Evolutionary conservation across 805 yeast species (phyloP).

Genomic region (Kodamaea neixiangensis): DNA sequence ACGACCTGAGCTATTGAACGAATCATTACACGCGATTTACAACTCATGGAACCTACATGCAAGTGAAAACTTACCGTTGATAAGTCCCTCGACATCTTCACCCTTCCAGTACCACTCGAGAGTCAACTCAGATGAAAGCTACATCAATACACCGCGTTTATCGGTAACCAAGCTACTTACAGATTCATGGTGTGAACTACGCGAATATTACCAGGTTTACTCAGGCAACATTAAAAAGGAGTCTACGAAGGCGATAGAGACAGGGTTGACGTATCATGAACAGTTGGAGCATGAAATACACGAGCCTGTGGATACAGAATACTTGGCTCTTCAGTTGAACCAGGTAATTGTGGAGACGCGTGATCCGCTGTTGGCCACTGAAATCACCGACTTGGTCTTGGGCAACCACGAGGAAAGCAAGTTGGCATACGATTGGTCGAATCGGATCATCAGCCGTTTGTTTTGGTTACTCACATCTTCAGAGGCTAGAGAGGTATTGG

Average conservation of each 20-base stretch:
- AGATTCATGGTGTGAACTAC: slow-evolving; percentile 68
- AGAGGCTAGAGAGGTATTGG: slow-evolving; percentile 61
- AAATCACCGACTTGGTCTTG: background rate
- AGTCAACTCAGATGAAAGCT: slow-evolving; percentile 25
- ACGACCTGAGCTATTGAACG: background rate
- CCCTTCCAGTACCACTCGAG: slow-evolving; percentile 32
- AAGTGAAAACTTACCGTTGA: slow-evolving; percentile 5
- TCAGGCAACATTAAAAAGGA: slow-evolving; percentile 35
- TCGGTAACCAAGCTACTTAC: slow-evolving; percentile 64
- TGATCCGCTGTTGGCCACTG: background rate
- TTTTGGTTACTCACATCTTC: slow-evolving; percentile 45
- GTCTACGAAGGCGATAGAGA: slow-evolving; percentile 41
- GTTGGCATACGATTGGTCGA: slow-evolving; percentile 39
- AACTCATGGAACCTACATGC: slow-evolving; percentile 6
- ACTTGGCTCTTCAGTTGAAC: slow-evolving; percentile 6
- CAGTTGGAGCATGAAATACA: slow-evolving; percentile 51
- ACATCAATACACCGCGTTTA: slow-evolving; percentile 36
- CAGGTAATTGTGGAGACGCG: slow-evolving; percentile 4
- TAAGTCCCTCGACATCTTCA: background rate
- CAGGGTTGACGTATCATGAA: slow-evolving; percentile 52
- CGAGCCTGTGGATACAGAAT: slow-evolving; percentile 26
- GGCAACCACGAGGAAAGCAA: slow-evolving; percentile 18
- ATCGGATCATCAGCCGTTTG: slow-evolving; percentile 41
- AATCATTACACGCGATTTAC: slow-evolving; percentile 3
- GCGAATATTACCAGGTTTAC: slow-evolving; percentile 53